A percentile compares a stretch with the other conserved stretches of the same genome.
Conservation (phyloP, 202 grass and related monocot species). For the Digitaria exilis region DNA sequence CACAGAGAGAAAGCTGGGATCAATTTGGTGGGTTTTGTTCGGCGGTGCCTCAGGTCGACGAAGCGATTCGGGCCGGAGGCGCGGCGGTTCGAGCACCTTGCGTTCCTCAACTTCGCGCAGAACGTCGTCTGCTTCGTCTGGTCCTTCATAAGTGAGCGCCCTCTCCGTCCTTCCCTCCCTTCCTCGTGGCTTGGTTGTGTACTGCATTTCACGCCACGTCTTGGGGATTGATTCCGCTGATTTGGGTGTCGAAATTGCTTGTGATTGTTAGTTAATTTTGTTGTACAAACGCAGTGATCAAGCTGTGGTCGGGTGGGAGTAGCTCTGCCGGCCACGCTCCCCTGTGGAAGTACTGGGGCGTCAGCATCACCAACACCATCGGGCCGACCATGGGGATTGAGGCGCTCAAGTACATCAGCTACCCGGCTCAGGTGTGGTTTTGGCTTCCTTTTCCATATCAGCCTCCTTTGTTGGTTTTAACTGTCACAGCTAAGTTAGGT, state of each 20-base stretch:
- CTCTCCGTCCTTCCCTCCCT: not conserved
- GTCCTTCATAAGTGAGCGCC: slow-evolving; percentile 88
- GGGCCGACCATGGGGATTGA: slow-evolving; percentile 95
- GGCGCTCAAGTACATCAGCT: slow-evolving; percentile 97
- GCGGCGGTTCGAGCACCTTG: slow-evolving; percentile 83
- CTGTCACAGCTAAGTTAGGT: not conserved
- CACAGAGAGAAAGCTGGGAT: not conserved
- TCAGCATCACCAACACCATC: slow-evolving; percentile 92
- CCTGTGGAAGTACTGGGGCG: slow-evolving; percentile 71
- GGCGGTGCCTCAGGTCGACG: slow-evolving; percentile 65
- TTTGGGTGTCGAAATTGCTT: not conserved
- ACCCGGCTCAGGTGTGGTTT: slow-evolving; percentile 76
- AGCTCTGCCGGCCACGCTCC: slow-evolving; percentile 65
- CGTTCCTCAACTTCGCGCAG: slow-evolving; percentile 93
- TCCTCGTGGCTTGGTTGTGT: not conserved
- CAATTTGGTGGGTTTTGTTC: not conserved
- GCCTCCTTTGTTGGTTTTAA: not conserved
- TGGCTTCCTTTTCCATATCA: not conserved
- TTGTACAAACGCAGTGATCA: slow-evolving; percentile 67
- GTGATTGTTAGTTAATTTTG: not conserved
- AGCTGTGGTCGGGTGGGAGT: slow-evolving; percentile 63
- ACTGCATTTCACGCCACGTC: not conserved
- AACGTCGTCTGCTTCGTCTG: slow-evolving; percentile 88
- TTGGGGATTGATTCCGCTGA: not conserved
- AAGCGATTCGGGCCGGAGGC: slow-evolving; percentile 86